Evolutionary conservation across 176 grass and related monocot genomes (phyloP).

Genomic region (Oryza glumipatula): DNA sequence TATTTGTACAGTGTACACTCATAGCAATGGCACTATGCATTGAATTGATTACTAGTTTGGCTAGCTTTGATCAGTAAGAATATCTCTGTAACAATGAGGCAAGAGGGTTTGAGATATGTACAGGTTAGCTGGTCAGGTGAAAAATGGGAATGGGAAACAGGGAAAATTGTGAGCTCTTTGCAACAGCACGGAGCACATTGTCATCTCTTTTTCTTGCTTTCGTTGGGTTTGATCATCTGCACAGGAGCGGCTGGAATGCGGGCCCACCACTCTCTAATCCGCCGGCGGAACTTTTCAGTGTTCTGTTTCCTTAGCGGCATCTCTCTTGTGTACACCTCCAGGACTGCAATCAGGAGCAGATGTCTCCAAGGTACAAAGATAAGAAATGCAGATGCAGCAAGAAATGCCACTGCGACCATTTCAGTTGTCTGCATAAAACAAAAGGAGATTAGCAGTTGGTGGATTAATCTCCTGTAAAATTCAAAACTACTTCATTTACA

Average conservation of each 20-base stretch:
- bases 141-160: neutral
- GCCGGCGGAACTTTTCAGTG: conserved; percentile 63
- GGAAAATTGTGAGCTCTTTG: conserved; percentile 15
- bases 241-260: conserved; percentile 83
- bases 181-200: neutral
- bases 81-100: neutral
- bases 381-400: conserved; percentile 52
- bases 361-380: conserved; percentile 52
- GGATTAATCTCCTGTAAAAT: neutral
- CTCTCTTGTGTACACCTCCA: conserved; percentile 81
- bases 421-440: conserved; percentile 56
- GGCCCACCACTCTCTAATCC: conserved; percentile 85
- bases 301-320: conserved; percentile 77
- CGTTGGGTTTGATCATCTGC: conserved; percentile 60
- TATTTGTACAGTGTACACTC: conserved; percentile 26
- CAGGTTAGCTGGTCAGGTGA: conserved; percentile 36
- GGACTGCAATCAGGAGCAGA: conserved; percentile 50
- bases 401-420: conserved; percentile 51
- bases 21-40: conserved; percentile 15
- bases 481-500: neutral
- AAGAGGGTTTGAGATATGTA: conserved; percentile 10
- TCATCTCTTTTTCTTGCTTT: conserved; percentile 72
- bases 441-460: conserved; percentile 38
- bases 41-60: conserved; percentile 13
- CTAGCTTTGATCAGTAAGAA: neutral